Evolutionary conservation across 257 asterid genomes (phyloP).

Genomic region (Solanum pinnatisectum): DNA sequence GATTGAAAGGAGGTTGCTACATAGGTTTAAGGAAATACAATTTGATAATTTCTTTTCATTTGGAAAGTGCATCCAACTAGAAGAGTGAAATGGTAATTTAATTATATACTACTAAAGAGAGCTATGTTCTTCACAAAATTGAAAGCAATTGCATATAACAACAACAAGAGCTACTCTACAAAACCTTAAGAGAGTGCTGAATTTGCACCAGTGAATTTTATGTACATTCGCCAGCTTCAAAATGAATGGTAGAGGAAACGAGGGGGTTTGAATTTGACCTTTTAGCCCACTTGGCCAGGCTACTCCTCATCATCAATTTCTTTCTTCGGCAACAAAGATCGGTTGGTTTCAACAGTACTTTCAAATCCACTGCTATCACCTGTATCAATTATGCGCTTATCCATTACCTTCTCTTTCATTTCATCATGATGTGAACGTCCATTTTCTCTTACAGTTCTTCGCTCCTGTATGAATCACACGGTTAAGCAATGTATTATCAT

Average conservation of each 20-base stretch:
- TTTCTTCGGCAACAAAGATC: conserved; percentile 39
- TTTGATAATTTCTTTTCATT: not conserved
- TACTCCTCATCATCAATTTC: conserved; percentile 47
- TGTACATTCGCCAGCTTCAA: conserved; percentile 1
- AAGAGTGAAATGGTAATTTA: not conserved
- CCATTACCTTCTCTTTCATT: conserved; percentile 29
- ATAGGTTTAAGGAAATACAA: not conserved
- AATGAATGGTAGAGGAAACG: not conserved
- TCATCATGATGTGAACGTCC: conserved; percentile 27
- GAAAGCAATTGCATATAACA: not conserved
- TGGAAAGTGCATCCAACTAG: not conserved
- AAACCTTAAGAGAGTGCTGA: not conserved
- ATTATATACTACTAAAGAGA: not conserved
- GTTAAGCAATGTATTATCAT: not conserved
- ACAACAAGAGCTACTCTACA: not conserved
- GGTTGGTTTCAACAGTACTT: conserved; percentile 54
- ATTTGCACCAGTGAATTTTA: not conserved
- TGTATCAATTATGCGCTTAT: conserved; percentile 38
- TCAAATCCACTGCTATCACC: conserved; percentile 85
- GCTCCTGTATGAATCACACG: conserved; percentile 35
- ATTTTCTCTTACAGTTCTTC: conserved; percentile 42
- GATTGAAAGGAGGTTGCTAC: not conserved
- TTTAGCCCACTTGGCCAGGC: not conserved
- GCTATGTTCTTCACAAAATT: not conserved
- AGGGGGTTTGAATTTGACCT: not conserved